Evolutionary conservation across 177 flowering plant genomes (phyloP).

Genomic region (Vitis hybrid): DNA sequence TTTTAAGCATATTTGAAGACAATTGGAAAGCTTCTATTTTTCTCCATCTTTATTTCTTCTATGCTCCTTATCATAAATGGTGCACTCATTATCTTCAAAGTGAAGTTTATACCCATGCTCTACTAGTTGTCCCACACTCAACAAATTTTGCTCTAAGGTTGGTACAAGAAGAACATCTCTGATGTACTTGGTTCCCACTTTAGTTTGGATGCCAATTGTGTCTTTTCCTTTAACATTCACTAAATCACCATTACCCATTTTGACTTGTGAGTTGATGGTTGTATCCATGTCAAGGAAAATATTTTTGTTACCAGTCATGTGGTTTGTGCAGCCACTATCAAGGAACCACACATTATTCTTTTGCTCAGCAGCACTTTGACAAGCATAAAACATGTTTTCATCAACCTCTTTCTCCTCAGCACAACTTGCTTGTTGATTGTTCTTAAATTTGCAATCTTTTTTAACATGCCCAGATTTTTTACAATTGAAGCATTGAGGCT

Average conservation of each 20-base stretch:
- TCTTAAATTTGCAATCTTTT: background rate
- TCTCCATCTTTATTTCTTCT: too few species aligned
- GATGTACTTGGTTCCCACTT: constrained; percentile 1
- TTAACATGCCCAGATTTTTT: constrained; percentile 4
- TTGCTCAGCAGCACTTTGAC: background rate
- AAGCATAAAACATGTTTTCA: background rate
- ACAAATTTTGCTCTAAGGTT: constrained; percentile 8
- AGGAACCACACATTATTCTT: background rate
- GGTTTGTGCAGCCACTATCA: background rate
- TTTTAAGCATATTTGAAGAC: too few species aligned
- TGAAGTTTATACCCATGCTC: background rate
- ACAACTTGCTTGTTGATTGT: background rate
- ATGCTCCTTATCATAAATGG: background rate
- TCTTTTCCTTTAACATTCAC: background rate
- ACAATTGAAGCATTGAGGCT: background rate
- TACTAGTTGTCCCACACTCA: constrained; percentile 8
- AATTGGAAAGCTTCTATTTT: too few species aligned
- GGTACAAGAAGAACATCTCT: constrained; percentile 10
- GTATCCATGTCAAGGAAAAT: constrained; percentile 5
- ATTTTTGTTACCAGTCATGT: constrained; percentile 1
- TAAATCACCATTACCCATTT: background rate
- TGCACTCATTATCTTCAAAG: background rate
- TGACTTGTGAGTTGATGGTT: background rate
- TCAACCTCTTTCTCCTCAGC: background rate
- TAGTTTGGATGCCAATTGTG: background rate